Evolutionary conservation across 23 red algal species (phyloP), one percentile per base, ranked within the genome.

Genomic region (Gracilaria domingensis): DNA sequence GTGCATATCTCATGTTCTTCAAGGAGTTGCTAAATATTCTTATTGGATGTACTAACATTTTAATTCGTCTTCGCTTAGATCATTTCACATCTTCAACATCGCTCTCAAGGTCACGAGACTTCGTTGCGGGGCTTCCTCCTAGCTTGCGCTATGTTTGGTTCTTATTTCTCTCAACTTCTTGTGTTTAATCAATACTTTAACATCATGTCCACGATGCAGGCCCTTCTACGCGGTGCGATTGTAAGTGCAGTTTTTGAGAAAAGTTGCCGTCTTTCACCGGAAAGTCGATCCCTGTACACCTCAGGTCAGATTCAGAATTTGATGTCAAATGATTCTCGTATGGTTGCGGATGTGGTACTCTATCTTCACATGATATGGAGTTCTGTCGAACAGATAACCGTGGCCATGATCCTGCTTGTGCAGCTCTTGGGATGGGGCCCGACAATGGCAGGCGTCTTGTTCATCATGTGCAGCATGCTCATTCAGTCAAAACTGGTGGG

Each of bases 161-260:
- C 78, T 8, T 93, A 85, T 75, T 30, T 90, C n/a, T 33, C 66
- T 23, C 88, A 96, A 48, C 81, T 83, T n/a, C 34, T 86, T 42
- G 32, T 91, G 20, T 93, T 89, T 20, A 96, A 96, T 61, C 88
- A 87, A 34, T 96, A 96, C 95, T 93, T 93, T 53, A 83, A 84
- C 78, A 36, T 80, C 77, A 87, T 89, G 44, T 82, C 53, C 2
- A 85, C 83, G 0, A 64, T 92, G 50, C 85, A 85, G 45, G 77
- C 67, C 25, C 84, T 83, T 3, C 21, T 79, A 16, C 71, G 87
- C 11, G 89, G 82, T 23, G 80, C 94, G 12, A 39, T 96, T 13
- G 69, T 87, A 2, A 73, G 67, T 53, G 85, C 85, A 3, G 80
- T 96, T 29, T 96, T 80, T 74, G 71, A 86, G 25, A 96, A 96